Evolutionary conservation across 257 asterid species (phyloP), one percentile per base, ranked within the genome.

Genomic region (Solanum neorickii): DNA sequence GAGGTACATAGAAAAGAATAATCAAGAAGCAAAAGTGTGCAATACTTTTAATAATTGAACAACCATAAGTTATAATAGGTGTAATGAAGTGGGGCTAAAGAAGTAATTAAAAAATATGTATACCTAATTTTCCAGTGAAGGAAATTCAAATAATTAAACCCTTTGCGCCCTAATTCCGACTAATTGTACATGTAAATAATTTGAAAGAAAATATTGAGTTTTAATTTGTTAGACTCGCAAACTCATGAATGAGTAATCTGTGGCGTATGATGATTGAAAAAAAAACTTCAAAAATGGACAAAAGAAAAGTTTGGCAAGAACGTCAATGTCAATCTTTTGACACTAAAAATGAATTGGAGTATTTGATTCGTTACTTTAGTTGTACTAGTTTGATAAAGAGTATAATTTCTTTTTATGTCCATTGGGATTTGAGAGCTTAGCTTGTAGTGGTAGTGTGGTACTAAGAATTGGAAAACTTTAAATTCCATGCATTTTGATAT

Each of bases 401-500:
- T 42, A 62, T 41, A 42, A 25, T 74, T 23, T 31, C 46, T 12
- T 12, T 47, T 18, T 82, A 62, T 82, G 46, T 14, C 42, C 84
- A 80, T 9, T 47, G 16, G 68, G 15, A 62, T 62, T 62, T 62
- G 70, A 23, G 44, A 80, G 41, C 14, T 41, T n/a, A 62, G 86
- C 75, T 66, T 27, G 86, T 78, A 37, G 86, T 88, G 90, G 83
- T 76, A 68, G 8, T 72, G 86, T 88, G 90, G 85, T 78, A 72
- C 15, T 74, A 49, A 87, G 66, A 59, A 52, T 41, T 83, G 33
- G 12, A 37, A 37, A 87, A 87, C 37, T 20, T 41, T 20, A 35
- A 68, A 68, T 13, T 72, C 70, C 25, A 16, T 37, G 33, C 70
- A 82, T 69, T 86, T 70, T 70, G 29, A 20, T 74, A 83, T 15